These are phyloP conservation scores for Penicillium sp. DNA, from an alignment of 2,329 filamentous ascomycete genomes.

Conservation along the genomic window DNA sequence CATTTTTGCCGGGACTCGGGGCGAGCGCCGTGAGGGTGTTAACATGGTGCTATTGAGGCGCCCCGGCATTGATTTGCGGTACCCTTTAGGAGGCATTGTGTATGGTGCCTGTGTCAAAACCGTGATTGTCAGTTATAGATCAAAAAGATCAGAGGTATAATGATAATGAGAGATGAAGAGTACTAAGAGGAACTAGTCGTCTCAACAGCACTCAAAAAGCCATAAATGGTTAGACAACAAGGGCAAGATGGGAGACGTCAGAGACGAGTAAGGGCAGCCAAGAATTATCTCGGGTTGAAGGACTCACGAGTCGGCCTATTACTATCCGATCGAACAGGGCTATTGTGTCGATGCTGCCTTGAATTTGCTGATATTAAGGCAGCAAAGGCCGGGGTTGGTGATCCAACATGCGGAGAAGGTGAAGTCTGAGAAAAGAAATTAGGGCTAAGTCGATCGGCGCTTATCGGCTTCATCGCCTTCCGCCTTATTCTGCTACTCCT, in stretches of 20 bases:
- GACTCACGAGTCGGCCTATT: constrained; percentile 6
- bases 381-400: neutral
- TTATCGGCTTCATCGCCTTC: constrained; percentile 24
- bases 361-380: neutral
- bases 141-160: neutral
- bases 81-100: constrained; percentile 22
- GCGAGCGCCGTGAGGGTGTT: constrained; percentile 19
- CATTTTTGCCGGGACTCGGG: constrained; percentile 13
- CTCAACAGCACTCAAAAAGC: neutral
- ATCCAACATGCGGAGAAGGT: constrained; percentile 7
- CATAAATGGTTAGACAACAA: neutral
- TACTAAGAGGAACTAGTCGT: neutral
- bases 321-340: neutral
- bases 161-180: neutral
- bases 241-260: constrained; percentile 12
- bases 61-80: constrained; percentile 19
- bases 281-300: constrained; percentile 7
- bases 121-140: constrained; percentile 7
- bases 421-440: constrained; percentile 33
- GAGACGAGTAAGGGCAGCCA: constrained; percentile 17
- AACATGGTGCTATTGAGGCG: constrained; percentile 11
- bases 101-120: constrained; percentile 3
- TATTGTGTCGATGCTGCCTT: neutral
- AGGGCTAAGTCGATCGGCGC: constrained; percentile 35
- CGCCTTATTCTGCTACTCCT: constrained; percentile 24